A percentile compares a stretch with the other conserved stretches of the same genome.
Conservation (phyloP, 176 grass and related monocot genomes). For the Panicum miliaceum region DNA sequence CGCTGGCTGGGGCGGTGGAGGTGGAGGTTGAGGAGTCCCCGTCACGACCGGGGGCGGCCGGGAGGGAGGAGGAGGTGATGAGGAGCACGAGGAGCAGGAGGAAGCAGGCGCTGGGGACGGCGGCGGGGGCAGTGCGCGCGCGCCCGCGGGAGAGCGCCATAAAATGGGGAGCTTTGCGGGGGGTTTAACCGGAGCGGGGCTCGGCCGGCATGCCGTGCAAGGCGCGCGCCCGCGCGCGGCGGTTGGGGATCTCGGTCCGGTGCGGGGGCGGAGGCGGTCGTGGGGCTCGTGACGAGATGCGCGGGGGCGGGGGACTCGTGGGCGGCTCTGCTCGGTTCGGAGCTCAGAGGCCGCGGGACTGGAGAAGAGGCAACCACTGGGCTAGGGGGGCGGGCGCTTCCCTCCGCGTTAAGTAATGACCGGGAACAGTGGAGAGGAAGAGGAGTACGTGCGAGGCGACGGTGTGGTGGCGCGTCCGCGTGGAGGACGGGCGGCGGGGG, state of each 20-base stretch:
- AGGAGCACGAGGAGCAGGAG: slow-evolving; percentile 43
- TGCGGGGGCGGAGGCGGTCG: neutral
- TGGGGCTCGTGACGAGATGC: neutral
- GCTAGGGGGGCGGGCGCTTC: neutral
- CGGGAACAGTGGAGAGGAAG: neutral
- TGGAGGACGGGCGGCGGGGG: neutral
- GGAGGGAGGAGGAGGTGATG: slow-evolving; percentile 19
- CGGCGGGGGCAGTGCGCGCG: slow-evolving; percentile 46
- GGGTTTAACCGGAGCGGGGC: slow-evolving; percentile 29
- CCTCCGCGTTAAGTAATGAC: neutral
- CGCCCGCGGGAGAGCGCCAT: slow-evolving; percentile 54
- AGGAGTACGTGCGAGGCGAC: neutral
- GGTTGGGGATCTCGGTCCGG: slow-evolving; percentile 19
- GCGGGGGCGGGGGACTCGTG: slow-evolving; percentile 25
- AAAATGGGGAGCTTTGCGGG: slow-evolving; percentile 33
- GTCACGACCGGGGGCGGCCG: neutral
- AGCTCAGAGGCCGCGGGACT: neutral
- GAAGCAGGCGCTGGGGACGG: slow-evolving; percentile 59
- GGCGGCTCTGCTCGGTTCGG: neutral
- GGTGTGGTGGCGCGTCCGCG: slow-evolving; percentile 15
- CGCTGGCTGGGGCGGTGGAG: neutral
- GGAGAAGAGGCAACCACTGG: neutral
- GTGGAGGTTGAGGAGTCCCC: slow-evolving; percentile 1
- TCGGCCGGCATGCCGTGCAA: slow-evolving; percentile 37
- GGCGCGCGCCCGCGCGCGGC: neutral